Base-by-base conservation (phyloP, 106 monocot genomes). In the Platanthera guangdongensis region DNA sequence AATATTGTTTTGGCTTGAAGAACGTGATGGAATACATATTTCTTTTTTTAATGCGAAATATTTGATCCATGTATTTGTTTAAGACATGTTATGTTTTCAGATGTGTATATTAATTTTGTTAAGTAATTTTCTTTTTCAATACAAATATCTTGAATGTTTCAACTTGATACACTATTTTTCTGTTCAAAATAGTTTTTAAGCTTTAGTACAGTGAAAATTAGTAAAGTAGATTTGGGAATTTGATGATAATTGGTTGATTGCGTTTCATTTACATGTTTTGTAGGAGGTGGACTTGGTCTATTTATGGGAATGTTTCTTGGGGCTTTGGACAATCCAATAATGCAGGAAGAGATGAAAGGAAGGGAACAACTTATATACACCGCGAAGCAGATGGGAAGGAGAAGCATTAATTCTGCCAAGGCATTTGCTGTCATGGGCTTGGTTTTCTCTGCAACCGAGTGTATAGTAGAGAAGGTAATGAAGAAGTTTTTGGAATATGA, bases 341-440 rank as follows among this genome's bases (percentile, higher is more conserved):
- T 81, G 77, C 84, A 84, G 78, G 89, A 89, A 32, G 85, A 93
- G 71, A 89, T 97, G 97, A 84, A 83, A 14, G 85, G 86, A 75
- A 89, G 76, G 74, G 89, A 97, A 60, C 97, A 94, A 72, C 86
- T 97, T 30, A 77, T 91, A 76, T 89, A 83, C 72, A 89, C 87
- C 51, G 97, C 91, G 46, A 97, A 97, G 76, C 97, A 97, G 80
- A 97, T 97, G 97, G 97, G 97, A 2, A 87, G 91, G 75, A 85
- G 93, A 89, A 97, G 97, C 62, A 84, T 76, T 39, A 79, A 83
- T 70, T 91, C 91, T 72, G 87, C 89, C 30, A 97, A 97, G 71
- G 83, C 97, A 50, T 97, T 97, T 84, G 97, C 93, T 57, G 84
- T 97, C 8, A 97, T 97, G 97, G 97, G 97, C 51, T 67, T 97